Conservation (phyloP, 2,329 filamentous ascomycete genomes). For the Fusarium fujikuroi region DNA sequence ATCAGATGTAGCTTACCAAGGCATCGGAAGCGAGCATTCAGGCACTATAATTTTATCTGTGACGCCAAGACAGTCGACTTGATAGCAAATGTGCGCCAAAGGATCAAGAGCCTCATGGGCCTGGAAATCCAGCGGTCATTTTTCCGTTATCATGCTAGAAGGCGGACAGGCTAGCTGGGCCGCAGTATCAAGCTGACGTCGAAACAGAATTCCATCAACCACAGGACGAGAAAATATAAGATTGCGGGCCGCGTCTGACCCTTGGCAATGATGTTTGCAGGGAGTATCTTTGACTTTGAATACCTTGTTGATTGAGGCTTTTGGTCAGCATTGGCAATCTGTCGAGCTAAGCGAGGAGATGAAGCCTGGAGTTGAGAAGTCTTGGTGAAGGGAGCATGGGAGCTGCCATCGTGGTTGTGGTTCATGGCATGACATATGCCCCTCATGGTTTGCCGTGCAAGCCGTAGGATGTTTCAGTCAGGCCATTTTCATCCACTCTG, state of each 20-base stretch:
- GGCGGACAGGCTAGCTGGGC: slow-evolving; percentile 8
- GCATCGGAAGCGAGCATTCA: slow-evolving; percentile 29
- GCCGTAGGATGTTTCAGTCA: slow-evolving; percentile 36
- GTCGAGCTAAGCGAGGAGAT: slow-evolving; percentile 15
- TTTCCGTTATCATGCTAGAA: slow-evolving; percentile 29
- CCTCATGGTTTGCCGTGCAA: slow-evolving; percentile 13
- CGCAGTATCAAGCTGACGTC: slow-evolving; percentile 33
- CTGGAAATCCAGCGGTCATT: slow-evolving; percentile 12
- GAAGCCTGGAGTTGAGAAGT: background rate
- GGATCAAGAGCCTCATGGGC: slow-evolving; percentile 15
- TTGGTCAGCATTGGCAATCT: slow-evolving; percentile 22
- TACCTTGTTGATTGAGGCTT: slow-evolving; percentile 9
- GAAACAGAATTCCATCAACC: slow-evolving; percentile 45
- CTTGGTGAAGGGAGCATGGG: slow-evolving; percentile 8
- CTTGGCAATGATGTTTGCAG: slow-evolving; percentile 37
- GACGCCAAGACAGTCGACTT: slow-evolving; percentile 39
- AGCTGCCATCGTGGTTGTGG: slow-evolving; percentile 11
- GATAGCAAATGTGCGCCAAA: slow-evolving; percentile 8
- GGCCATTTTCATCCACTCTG: slow-evolving; percentile 21
- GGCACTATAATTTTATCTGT: slow-evolving; percentile 41
- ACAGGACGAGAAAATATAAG: slow-evolving; percentile 40
- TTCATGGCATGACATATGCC: slow-evolving; percentile 19
- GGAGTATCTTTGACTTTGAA: slow-evolving; percentile 1
- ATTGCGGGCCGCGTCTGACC: slow-evolving; percentile 34
- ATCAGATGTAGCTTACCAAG: slow-evolving; percentile 23